These are phyloP conservation scores for Trypanosoma avium DNA, from an alignment of 208 protist genomes.

Conservation along the genomic window DNA sequence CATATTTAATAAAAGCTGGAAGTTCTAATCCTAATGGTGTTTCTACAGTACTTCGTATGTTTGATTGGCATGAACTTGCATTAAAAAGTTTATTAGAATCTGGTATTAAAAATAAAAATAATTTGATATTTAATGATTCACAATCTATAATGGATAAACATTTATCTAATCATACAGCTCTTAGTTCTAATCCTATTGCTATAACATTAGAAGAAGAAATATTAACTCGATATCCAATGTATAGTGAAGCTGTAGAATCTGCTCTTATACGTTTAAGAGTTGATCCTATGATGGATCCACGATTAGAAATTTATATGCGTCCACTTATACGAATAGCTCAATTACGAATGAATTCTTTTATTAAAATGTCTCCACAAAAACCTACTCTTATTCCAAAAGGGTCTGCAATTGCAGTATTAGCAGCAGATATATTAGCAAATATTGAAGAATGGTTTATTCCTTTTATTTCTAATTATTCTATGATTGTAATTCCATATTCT, in stretches of 20 bases:
- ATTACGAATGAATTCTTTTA: conserved; percentile 74
- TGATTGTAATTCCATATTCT: conserved; percentile 77
- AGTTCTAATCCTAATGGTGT: conserved; percentile 35
- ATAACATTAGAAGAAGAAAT: conserved; percentile 49
- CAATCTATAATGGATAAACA: conserved; percentile 3
- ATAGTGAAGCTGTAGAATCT: conserved; percentile 55
- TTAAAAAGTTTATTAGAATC: conserved; percentile 35
- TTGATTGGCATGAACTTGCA: conserved; percentile 71
- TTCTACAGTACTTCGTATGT: conserved; percentile 56
- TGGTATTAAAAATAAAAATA: neutral
- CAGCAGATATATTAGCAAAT: conserved; percentile 74
- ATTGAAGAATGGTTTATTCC: conserved; percentile 74
- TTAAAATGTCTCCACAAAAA: conserved; percentile 61
- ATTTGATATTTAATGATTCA: too few species aligned
- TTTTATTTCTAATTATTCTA: conserved; percentile 76
- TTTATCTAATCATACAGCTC: conserved; percentile 7
- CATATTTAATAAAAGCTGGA: conserved; percentile 54
- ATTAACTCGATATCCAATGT: conserved; percentile 55
- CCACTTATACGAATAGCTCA: conserved; percentile 76
- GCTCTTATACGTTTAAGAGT: conserved; percentile 67
- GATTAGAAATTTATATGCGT: conserved; percentile 53
- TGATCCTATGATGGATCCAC: conserved; percentile 50
- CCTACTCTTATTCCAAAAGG: conserved; percentile 61
- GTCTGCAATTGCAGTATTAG: conserved; percentile 62
- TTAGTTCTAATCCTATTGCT: conserved; percentile 32